Evolutionary conservation across 192 early-diverging fungal genomes (phyloP).

Genomic region (Phycomyces blakesleeanus): DNA sequence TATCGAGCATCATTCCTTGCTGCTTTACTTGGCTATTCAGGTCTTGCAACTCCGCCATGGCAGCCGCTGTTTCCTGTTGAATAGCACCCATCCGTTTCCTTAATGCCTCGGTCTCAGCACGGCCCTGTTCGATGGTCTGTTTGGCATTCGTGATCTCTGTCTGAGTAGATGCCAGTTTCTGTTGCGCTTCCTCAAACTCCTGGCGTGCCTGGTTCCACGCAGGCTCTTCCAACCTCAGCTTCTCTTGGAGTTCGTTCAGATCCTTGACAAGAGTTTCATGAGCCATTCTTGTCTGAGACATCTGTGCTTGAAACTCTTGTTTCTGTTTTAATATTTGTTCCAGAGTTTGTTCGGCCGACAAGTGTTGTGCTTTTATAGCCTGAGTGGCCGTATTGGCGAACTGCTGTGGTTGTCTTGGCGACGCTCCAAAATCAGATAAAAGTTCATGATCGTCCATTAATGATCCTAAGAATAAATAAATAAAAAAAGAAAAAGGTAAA

Average conservation of each 20-base stretch:
- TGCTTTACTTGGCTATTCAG: conserved; percentile 45
- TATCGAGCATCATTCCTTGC: conserved; percentile 57
- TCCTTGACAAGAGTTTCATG: conserved; percentile 58
- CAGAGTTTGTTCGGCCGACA: conserved; percentile 56
- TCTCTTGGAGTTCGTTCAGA: conserved; percentile 49
- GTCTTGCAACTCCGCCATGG: conserved; percentile 56
- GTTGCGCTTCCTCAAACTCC: conserved; percentile 48
- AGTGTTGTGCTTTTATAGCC: conserved; percentile 53
- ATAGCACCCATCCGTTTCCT: conserved; percentile 43
- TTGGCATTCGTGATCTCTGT: conserved; percentile 43
- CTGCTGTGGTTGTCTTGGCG: background rate
- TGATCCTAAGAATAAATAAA: background rate
- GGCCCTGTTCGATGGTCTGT: conserved; percentile 37
- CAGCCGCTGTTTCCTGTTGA: conserved; percentile 48
- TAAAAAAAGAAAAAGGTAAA: too few relatives aligned
- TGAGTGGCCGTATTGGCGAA: conserved; percentile 17
- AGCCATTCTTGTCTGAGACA: conserved; percentile 51
- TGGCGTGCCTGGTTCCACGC: conserved; percentile 37
- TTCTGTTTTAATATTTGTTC: conserved; percentile 53
- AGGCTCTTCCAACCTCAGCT: conserved; percentile 39
- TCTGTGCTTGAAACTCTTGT: conserved; percentile 51
- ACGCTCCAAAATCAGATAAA: conserved; percentile 33
- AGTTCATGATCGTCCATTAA: conserved; percentile 23
- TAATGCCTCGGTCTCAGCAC: conserved; percentile 46
- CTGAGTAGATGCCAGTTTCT: conserved; percentile 37